Evolutionary conservation across 768 basidiomycete genomes (phyloP).

Genomic region (Collybia mongolica): DNA sequence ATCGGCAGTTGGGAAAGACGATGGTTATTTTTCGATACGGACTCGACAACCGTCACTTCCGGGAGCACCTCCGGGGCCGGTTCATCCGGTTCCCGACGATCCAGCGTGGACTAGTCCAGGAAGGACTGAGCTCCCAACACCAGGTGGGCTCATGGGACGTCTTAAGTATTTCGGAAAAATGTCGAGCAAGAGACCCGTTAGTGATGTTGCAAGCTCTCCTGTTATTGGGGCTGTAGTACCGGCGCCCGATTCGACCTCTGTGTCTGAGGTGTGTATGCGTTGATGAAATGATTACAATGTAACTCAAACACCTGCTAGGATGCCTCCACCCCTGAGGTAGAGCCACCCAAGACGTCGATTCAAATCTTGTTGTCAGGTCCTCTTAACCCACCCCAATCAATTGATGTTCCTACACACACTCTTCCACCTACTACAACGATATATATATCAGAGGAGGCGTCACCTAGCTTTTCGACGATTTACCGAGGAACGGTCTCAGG

Average conservation of each 20-base stretch:
- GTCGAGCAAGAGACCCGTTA: constrained; percentile 36
- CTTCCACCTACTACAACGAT: constrained; percentile 63
- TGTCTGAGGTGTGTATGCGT: constrained; percentile 15
- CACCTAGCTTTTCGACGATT: constrained; percentile 70
- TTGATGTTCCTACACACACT: constrained; percentile 68
- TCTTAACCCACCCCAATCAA: constrained; percentile 63
- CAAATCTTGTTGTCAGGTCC: constrained; percentile 55
- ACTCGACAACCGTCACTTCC: constrained; percentile 44
- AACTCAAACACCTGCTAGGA: constrained; percentile 1
- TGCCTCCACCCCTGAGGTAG: constrained; percentile 5
- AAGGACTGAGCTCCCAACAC: constrained; percentile 38
- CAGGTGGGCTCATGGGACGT: constrained; percentile 74
- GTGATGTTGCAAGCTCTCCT: constrained; percentile 29
- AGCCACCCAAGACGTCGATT: constrained; percentile 40
- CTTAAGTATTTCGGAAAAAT: constrained; percentile 74
- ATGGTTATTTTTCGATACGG: constrained; percentile 55
- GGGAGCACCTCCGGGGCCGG: constrained; percentile 24
- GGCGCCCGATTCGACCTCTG: constrained; percentile 22
- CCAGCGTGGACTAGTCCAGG: constrained; percentile 40
- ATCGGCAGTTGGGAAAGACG: constrained; percentile 19
- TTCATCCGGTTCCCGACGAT: constrained; percentile 46
- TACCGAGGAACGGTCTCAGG: constrained; percentile 74
- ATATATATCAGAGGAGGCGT: constrained; percentile 79
- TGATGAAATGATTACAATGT: not conserved
- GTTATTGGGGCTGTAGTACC: constrained; percentile 19